phyloP scores from a whole-genome alignment of 2,329 filamentous ascomycete species.

The Cercospora nicotianae region DNA sequence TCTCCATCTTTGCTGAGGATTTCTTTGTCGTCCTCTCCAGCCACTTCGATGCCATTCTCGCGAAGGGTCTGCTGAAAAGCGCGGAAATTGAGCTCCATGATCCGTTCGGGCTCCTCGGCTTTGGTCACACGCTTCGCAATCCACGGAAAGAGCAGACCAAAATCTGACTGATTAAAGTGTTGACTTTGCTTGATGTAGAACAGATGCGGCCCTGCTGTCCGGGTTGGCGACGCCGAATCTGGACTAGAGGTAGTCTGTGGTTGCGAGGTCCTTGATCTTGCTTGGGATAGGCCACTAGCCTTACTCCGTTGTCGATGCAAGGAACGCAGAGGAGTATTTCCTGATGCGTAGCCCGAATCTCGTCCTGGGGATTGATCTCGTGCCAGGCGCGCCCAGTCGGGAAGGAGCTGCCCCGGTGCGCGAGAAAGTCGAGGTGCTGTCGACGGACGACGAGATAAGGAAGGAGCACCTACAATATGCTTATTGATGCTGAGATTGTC shows the following conservation, averaged over 20 bases:
- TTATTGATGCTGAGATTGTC: conserved; percentile 71
- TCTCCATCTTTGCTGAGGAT: conserved; percentile 34
- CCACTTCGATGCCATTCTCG: conserved; percentile 45
- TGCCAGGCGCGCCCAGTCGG: conserved; percentile 33
- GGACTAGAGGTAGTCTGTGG: not conserved
- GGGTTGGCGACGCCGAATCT: conserved; percentile 8
- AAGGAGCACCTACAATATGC: conserved; percentile 53
- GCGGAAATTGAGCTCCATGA: conserved; percentile 81
- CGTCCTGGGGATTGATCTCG: conserved; percentile 34
- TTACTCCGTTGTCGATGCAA: conserved; percentile 29
- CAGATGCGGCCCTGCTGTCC: conserved; percentile 57
- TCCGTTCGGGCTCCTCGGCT: conserved; percentile 68
- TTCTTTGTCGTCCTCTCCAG: conserved; percentile 44
- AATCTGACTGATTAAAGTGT: conserved; percentile 80
- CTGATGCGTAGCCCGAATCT: conserved; percentile 38
- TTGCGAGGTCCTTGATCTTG: conserved; percentile 15
- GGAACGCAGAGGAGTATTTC: conserved; percentile 23
- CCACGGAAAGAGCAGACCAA: conserved; percentile 78
- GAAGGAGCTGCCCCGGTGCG: conserved; percentile 32
- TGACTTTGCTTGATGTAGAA: conserved; percentile 75
- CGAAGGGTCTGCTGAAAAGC: conserved; percentile 72
- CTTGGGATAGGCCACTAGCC: conserved; percentile 28
- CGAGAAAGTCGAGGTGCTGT: conserved; percentile 31
- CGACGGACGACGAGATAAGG: conserved; percentile 32
- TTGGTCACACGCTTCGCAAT: conserved; percentile 52